phyloP scores from a whole-genome alignment of 164 flowering plant genomes.

The Vitis cinerea region DNA sequence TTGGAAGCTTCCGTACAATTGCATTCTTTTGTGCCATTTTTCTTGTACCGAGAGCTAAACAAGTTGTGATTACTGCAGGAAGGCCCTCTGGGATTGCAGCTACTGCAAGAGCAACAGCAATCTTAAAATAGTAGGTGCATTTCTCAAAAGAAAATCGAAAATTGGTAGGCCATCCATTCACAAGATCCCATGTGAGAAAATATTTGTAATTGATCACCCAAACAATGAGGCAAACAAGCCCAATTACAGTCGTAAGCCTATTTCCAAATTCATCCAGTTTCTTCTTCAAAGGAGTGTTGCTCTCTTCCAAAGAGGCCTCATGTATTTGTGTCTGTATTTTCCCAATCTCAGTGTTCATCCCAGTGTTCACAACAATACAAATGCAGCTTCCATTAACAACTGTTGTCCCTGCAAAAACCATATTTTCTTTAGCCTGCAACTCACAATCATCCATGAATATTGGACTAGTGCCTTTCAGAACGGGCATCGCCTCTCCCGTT shows the following conservation, averaged over 20 bases:
- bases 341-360: slow-evolving; percentile 88
- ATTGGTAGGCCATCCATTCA: slow-evolving; percentile 73
- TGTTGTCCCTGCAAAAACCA: slow-evolving; percentile 90
- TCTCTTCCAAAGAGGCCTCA: slow-evolving; percentile 82
- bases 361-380: slow-evolving; percentile 66
- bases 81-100: slow-evolving; percentile 98
- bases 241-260: slow-evolving; percentile 74
- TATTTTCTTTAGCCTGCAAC: slow-evolving; percentile 82
- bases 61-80: slow-evolving; percentile 92
- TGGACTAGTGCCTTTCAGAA: slow-evolving; percentile 53
- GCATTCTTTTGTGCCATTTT: slow-evolving; percentile 97
- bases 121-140: slow-evolving; percentile 89
- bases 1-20: slow-evolving; percentile 82
- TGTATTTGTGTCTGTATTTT: slow-evolving; percentile 87
- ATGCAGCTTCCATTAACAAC: slow-evolving; percentile 79
- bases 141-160: slow-evolving; percentile 76
- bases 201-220: slow-evolving; percentile 86
- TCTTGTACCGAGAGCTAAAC: slow-evolving; percentile 82
- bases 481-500: slow-evolving; percentile 93
- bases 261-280: slow-evolving; percentile 88
- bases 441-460: slow-evolving; percentile 70
- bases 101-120: slow-evolving; percentile 89
- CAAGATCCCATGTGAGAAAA: slow-evolving; percentile 73
- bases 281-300: slow-evolving; percentile 80
- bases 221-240: slow-evolving; percentile 70